Evolutionary conservation across 2,329 filamentous ascomycete genomes (phyloP), one percentile per base, ranked within the genome.

Genomic region (Rasamsonia emersonii): DNA sequence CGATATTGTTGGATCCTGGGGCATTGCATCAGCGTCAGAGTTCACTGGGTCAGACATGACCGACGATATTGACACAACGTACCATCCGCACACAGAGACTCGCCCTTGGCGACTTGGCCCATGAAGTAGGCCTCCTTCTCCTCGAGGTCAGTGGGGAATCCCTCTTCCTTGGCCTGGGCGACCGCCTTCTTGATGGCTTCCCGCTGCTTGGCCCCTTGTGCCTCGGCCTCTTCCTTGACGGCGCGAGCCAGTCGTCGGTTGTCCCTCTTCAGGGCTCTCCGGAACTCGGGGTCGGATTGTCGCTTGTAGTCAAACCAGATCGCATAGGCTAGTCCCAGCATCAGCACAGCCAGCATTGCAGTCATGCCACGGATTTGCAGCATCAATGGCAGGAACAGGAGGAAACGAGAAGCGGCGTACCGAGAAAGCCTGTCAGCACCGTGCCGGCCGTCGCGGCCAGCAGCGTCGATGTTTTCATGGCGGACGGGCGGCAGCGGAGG

Each of bases 101-200:
- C 91, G 55, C 91, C 91, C 56, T 77, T 71, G 49, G 86, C 84
- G 43, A 98, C 86, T 65, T 94, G 86, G 58, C 86, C 79, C 77
- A 96, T 93, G 67, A 98, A 98, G 70, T 85, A 98, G 40, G 78
- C 75, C 70, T 98, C 91, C 59, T 85, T 86, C 68, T 94, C 86
- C 59, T 96, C 89, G 20, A 89, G 77, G 51, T 86, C 85, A 25
- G 73, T 71, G 29, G 91, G 91, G 73, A 93, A 95, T 36, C 89
- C 91, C 61, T 93, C 86, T 37, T 83, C 82, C 66, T 86, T 84
- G 48, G 88, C 86, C 49, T 82, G 74, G 49, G 86, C 77, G 29
- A 96, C 82, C 32, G 75, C 77, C 36, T 64, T 62, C 62, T 80
- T 81, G 65, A 98, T 83, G 49, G 71, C 67, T 59, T 83, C 73